These are phyloP conservation scores for Kurtzmaniella quercitrusa DNA, from an alignment of 1,139 yeast genomes.

Conservation along the genomic window DNA sequence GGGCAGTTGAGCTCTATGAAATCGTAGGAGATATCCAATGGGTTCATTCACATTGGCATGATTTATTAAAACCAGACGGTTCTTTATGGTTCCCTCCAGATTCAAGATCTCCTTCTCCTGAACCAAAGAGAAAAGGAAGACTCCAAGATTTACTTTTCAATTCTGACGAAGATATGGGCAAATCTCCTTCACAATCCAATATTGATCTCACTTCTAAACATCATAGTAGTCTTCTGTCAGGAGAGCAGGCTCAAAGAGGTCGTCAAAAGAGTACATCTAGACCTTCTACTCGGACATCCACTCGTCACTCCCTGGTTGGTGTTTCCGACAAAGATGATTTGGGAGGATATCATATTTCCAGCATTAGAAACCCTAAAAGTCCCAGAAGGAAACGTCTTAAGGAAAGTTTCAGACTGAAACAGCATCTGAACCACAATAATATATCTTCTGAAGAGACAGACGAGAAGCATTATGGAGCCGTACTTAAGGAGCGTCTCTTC, in stretches of 20 bases:
- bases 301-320: slow-evolving; percentile 4
- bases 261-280: slow-evolving; percentile 3
- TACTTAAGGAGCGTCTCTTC: slow-evolving; percentile 5
- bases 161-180: neutral
- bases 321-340: slow-evolving; percentile 2
- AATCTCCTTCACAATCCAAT: neutral
- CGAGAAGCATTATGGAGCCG: neutral
- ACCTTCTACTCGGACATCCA: neutral
- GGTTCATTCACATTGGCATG: slow-evolving; percentile 65
- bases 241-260: neutral
- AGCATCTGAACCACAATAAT: neutral
- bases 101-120: slow-evolving; percentile 4
- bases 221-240: slow-evolving; percentile 1
- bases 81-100: slow-evolving; percentile 51
- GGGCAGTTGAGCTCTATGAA: slow-evolving; percentile 72
- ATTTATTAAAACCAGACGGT: slow-evolving; percentile 51
- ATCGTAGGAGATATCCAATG: slow-evolving; percentile 58
- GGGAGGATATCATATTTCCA: slow-evolving; percentile 1
- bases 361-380: neutral
- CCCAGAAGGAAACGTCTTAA: neutral
- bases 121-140: slow-evolving; percentile 4
- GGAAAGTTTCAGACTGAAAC: neutral
- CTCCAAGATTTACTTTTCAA: neutral
- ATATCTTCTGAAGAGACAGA: neutral
- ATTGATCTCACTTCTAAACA: slow-evolving; percentile 1